Percentiles rank a stretch among this genome's conserved stretches.
phyloP scores from a whole-genome alignment of 768 basidiomycete genomes.

The Epithele typhae region DNA sequence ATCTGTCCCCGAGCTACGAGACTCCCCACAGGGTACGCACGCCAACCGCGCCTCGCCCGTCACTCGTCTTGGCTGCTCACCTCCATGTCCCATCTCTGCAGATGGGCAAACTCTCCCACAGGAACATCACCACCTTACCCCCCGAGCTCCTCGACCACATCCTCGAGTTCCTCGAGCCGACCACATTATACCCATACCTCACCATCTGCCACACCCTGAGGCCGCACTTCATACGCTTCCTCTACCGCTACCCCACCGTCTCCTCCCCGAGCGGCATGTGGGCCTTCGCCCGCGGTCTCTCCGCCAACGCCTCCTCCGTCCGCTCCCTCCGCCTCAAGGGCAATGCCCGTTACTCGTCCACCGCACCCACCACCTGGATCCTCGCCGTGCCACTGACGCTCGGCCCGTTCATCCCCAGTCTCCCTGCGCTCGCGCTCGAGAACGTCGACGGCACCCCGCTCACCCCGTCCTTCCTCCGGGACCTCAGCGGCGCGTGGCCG shows the following conservation, averaged over 20 bases:
- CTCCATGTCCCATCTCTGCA: too few species aligned
- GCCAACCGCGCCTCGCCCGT: too few species aligned
- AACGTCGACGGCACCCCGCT: neutral
- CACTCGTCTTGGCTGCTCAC: too few species aligned
- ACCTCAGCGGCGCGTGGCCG: neutral
- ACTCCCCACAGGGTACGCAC: too few species aligned
- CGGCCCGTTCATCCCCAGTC: neutral
- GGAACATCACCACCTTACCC: neutral
- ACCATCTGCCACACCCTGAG: neutral
- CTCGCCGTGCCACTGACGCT: neutral
- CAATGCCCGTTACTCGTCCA: neutral
- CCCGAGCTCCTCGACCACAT: neutral
- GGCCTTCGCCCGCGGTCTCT: too few species aligned
- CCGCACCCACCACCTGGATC: neutral
- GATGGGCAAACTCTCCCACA: too few species aligned
- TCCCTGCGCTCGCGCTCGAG: neutral
- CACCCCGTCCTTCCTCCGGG: neutral
- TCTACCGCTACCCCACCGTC: too few species aligned
- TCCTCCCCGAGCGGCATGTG: too few species aligned
- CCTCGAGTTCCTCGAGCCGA: neutral
- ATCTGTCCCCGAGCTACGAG: too few species aligned
- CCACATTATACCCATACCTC: neutral
- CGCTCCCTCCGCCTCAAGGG: neutral
- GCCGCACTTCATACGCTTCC: too few species aligned
- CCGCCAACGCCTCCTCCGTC: too few species aligned